Percentiles rank a stretch among this genome's conserved stretches.
phyloP scores from a whole-genome alignment of 2,329 filamentous ascomycete genomes.

The Zelopaecilomyces penicillatus region DNA sequence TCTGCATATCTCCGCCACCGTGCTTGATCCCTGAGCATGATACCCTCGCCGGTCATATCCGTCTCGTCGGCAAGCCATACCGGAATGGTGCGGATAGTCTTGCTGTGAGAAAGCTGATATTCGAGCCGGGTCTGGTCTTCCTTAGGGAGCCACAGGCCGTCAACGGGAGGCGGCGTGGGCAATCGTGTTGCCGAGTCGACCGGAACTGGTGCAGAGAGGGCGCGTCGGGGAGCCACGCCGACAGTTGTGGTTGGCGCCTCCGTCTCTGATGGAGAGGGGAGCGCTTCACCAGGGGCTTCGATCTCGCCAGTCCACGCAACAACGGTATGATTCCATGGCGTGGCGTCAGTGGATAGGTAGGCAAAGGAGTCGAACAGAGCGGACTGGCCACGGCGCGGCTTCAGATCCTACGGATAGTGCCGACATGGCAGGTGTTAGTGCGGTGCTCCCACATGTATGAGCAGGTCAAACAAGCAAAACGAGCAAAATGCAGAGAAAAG shows the following conservation, averaged over 20 bases:
- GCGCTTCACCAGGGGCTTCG: slow-evolving; percentile 38
- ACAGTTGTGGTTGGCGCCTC: slow-evolving; percentile 37
- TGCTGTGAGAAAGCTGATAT: slow-evolving; percentile 60
- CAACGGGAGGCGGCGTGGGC: slow-evolving; percentile 49
- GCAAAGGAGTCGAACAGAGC: slow-evolving; percentile 87
- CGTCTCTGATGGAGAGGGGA: slow-evolving; percentile 36
- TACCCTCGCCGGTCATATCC: slow-evolving; percentile 57
- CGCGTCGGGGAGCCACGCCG: slow-evolving; percentile 53
- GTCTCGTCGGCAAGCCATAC: slow-evolving; percentile 81
- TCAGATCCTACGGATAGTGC: slow-evolving; percentile 52
- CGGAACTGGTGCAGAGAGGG: slow-evolving; percentile 71
- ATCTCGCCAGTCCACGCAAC: slow-evolving; percentile 95
- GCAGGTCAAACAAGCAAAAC: too few species aligned
- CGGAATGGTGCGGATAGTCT: slow-evolving; percentile 70
- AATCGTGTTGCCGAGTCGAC: slow-evolving; percentile 52
- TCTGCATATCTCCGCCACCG: slow-evolving; percentile 88
- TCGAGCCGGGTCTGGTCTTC: slow-evolving; percentile 68
- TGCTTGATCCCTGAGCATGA: slow-evolving; percentile 70
- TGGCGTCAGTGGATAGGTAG: slow-evolving; percentile 74
- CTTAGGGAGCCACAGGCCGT: slow-evolving; percentile 62
- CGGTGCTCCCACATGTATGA: too few species aligned
- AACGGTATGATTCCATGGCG: slow-evolving; percentile 83
- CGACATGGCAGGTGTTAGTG: too few species aligned
- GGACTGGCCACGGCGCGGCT: slow-evolving; percentile 74
- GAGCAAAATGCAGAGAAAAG: too few species aligned